Conservation (phyloP, 2,329 filamentous ascomycete species). For the Fusarium sp. region DNA sequence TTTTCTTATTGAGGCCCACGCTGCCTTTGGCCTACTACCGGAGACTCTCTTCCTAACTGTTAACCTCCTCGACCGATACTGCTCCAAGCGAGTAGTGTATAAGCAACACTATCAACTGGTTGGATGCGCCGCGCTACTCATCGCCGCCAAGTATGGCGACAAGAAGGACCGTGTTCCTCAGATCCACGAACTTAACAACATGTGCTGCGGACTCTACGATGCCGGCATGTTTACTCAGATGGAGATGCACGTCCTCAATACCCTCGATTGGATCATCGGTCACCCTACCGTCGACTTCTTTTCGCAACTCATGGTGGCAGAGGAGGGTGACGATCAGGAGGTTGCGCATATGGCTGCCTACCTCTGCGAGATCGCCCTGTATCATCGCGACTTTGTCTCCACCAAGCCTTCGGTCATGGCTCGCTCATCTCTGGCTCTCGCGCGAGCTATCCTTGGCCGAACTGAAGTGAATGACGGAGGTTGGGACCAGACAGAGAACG, state of each 20-base stretch:
- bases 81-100: slow-evolving; percentile 96
- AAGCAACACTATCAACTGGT: slow-evolving; percentile 99
- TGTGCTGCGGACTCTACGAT: slow-evolving; percentile 99
- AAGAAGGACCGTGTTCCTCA: slow-evolving; percentile 99
- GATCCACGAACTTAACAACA: slow-evolving; percentile 95
- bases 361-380: slow-evolving; percentile 93
- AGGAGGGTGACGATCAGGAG: slow-evolving; percentile 82
- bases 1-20: slow-evolving; percentile 96
- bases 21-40: slow-evolving; percentile 91
- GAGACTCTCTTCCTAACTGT: slow-evolving; percentile 96
- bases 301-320: slow-evolving; percentile 84
- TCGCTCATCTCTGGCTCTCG: slow-evolving; percentile 84
- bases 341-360: slow-evolving; percentile 96
- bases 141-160: slow-evolving; percentile 98
- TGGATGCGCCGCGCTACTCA: slow-evolving; percentile 93
- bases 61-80: slow-evolving; percentile 97
- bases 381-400: slow-evolving; percentile 96
- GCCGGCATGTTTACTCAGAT: slow-evolving; percentile 99
- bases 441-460: slow-evolving; percentile 85
- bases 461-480: slow-evolving; percentile 80
- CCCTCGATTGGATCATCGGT: slow-evolving; percentile 93
- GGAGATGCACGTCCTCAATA: slow-evolving; percentile 99
- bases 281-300: slow-evolving; percentile 97
- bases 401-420: slow-evolving; percentile 92
- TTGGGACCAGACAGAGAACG: slow-evolving; percentile 79